Evolutionary conservation across 169 alveolate genomes (phyloP), one percentile per base, ranked within the genome.

Genomic region (Plasmodium cynomolgi): DNA sequence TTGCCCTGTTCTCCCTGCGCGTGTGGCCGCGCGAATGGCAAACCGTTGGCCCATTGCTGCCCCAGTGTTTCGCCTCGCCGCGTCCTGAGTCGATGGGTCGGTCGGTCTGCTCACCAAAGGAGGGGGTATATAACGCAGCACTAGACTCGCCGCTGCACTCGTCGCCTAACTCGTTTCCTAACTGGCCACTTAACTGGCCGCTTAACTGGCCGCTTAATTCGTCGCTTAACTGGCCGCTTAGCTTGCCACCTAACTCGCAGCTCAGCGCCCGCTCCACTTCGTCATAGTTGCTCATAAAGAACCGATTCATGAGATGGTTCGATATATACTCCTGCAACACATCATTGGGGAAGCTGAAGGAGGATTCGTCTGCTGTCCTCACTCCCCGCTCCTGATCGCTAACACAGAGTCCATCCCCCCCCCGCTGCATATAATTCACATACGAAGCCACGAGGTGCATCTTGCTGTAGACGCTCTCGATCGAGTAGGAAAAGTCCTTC

Each of bases 401-500:
- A 23, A 13, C 0, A 3, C 8, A n/a, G 0, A 17, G 7, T 13
- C 2, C 15, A 50, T 82, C 62, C 13, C 62, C 50, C 50, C 31
- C 7, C 44, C 9, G 23, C 37, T 44, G 58, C 26, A 77, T 34
- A 33, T 54, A 85, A 85, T 54, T 74, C 15, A 85, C 72, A 50
- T 85, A 75, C 1, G 85, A 17, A 29, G 75, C 56, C 3, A 85
- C 58, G 7, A 85, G 71, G 41, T 85, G 93, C 29, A 85, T 31
- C 31, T 85, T 85, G n/a, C 44, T 85, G 41, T 75, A 85, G 13
- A 77, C 56, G 29, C 74, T 85, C 44, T 85, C 93, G 7, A 85
- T 54, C n/a, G 93, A 85, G 68, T 85, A 85, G 13, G 84, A 75
- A 34, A 29, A 74, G 81, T 85, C 68, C 39, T 85, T 85, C 29